Base-by-base conservation (phyloP, 352 stramenopile genomes). In the Phytophthora foliorum region DNA sequence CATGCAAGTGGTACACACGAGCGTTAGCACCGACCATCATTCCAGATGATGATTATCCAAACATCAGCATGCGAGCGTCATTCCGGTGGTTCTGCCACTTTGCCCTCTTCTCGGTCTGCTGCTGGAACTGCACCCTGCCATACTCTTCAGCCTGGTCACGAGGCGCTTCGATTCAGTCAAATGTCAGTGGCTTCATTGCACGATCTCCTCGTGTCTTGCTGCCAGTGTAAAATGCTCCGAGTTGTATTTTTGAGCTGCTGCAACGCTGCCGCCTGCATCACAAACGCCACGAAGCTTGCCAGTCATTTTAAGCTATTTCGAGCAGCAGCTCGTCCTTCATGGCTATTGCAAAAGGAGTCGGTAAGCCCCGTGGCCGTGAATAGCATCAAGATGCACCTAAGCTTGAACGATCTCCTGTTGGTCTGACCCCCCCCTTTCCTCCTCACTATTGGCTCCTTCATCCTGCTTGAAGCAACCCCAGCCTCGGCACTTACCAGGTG, bases 61-160 rank as follows among this genome's bases (percentile, higher is more conserved):
- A 45, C 41, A 31, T 62, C 32, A 53, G 36, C 54, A 58, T 2
- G 6, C 27, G n/a, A 32, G 34, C 38, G n/a, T 69, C 63, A 72
- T 72, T 63, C 58, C 65, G 65, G 57, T 72, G 65, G 65, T 72
- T 57, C 24, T 67, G 49, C 39, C 50, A 39, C 32, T 52, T 54
- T n/a, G n/a, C n/a, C n/a, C n/a, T n/a, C n/a, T n/a, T n/a, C n/a
- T n/a, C n/a, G n/a, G n/a, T n/a, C n/a, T n/a, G n/a, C n/a, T 48
- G 9, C 1, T 58, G 27, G 27, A 31, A 31, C 27, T 31, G 27
- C 27, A 31, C 27, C 27, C 27, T 31, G 27, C 27, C 27, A 31
- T 31, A 6, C 27, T 31, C 27, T 31, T 31, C 27, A 31, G 27
- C 27, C 27, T 29, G 25, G 25, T 29, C 25, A 29, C 25, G 29